Percentiles rank a stretch among this genome's conserved stretches.
phyloP scores from a whole-genome alignment of 768 basidiomycete species.

The Leccinellum albellum region DNA sequence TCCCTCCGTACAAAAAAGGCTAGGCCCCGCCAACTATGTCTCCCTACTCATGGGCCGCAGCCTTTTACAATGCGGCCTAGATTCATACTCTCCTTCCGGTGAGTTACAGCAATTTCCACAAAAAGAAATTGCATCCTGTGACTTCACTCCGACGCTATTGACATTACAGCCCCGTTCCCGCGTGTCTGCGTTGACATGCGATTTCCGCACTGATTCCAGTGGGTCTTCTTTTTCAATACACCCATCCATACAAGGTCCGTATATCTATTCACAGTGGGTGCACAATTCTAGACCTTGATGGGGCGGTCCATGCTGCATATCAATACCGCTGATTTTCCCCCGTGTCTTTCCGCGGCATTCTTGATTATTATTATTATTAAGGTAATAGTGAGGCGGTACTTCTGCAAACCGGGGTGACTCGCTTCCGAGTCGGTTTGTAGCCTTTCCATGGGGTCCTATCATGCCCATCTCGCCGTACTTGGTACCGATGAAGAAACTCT shows the following conservation, averaged over 20 bases:
- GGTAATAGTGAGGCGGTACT: slow-evolving; percentile 17
- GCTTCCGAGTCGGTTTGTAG: slow-evolving; percentile 10
- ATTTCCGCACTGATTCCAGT: slow-evolving; percentile 11
- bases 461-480: background rate
- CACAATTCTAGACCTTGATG: background rate
- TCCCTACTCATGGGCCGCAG: background rate
- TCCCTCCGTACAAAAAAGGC: background rate
- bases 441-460: slow-evolving; percentile 9
- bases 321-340: background rate
- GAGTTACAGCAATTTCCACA: slow-evolving; percentile 18
- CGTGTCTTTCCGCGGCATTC: slow-evolving; percentile 7
- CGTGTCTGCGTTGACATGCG: slow-evolving; percentile 18
- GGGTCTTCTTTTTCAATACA: slow-evolving; percentile 2
- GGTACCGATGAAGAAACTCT: too few relatives aligned
- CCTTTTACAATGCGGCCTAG: slow-evolving; percentile 1
- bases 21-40: background rate
- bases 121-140: slow-evolving; percentile 11
- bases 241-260: background rate
- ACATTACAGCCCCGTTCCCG: slow-evolving; percentile 21
- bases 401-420: slow-evolving; percentile 8
- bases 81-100: slow-evolving; percentile 19
- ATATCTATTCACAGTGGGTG: background rate
- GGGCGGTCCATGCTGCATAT: background rate
- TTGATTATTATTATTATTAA: slow-evolving; percentile 3
- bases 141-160: slow-evolving; percentile 14